Base-by-base conservation (phyloP, 2,329 filamentous ascomycete species). In the Pseudogymnoascus sp. region DNA sequence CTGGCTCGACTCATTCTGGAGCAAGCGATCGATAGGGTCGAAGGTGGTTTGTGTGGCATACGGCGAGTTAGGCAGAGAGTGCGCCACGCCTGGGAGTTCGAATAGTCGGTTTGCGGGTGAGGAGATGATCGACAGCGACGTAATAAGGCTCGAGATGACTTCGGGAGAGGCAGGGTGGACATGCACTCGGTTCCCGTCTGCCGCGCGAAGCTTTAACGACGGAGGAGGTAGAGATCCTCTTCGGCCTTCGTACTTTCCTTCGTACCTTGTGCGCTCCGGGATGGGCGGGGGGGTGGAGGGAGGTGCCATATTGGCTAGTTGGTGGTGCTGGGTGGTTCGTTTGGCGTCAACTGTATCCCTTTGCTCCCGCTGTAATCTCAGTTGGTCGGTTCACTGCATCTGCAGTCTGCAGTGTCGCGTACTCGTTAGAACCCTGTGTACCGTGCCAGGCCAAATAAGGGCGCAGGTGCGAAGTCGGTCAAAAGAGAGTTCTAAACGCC, bases 61-160 rank as follows among this genome's bases (percentile, higher is more conserved):
- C 35, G 79, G 76, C 13, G 77, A 74, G 65, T 74, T 74, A 21
- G 79, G 76, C 6, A 62, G 63, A 2, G 69, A 65, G 10, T 65
- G 65, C 26, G 61, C 67, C 24, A 64, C 68, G 38, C 62, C 64
- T 2, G 61, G 80, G 62, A 79, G 80, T 69, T 92, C 88, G 72
- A 91, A 91, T 72, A 90, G 86, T 65, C 83, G 80, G 72, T 82
- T 85, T 63, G 87, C 82, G 21, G 89, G 87, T 59, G 84, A 81
- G 19, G 86, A 88, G 68, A 83, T 90, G 70, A 85, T 84, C 69
- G 85, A 85, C 38, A 88, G 80, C 62, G 82, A 91, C 67, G 86
- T 90, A 76, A 89, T 92, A 62, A 86, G 78, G 62, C 81, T 83
- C 26, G 84, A 86, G 64, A 88, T 91, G 72, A 92, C 83, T 72